A percentile compares a stretch with the other conserved stretches of the same genome.
These are phyloP conservation scores for Ettlia oleoabundans DNA, from an alignment of 139 green algal genomes.

Conservation along the genomic window DNA sequence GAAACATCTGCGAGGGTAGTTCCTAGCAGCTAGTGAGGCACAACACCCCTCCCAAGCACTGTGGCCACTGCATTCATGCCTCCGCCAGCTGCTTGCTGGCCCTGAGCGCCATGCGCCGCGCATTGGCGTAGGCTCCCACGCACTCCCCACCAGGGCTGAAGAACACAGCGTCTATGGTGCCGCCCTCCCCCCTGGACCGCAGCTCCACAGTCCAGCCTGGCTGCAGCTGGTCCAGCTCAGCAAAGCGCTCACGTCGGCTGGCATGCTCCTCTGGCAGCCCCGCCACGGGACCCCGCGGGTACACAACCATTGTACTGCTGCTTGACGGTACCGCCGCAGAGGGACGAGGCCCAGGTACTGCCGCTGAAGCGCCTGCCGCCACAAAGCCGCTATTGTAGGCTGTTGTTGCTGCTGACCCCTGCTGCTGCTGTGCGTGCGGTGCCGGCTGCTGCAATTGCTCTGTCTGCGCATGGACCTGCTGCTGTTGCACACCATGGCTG, in stretches of 20 bases:
- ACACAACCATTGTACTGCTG: slow-evolving; percentile 63
- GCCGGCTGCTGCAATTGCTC: not conserved
- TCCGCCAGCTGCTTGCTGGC: slow-evolving; percentile 46
- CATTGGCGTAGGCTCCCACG: slow-evolving; percentile 76
- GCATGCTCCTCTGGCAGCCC: slow-evolving; percentile 79
- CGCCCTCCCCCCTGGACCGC: slow-evolving; percentile 50
- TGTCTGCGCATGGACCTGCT: slow-evolving; percentile 8
- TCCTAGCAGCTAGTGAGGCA: not conserved
- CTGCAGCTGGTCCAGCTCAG: slow-evolving; percentile 86
- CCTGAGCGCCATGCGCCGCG: slow-evolving; percentile 71
- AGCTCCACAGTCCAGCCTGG: slow-evolving; percentile 87
- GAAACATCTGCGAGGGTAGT: too few species aligned
- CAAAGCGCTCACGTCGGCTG: slow-evolving; percentile 81
- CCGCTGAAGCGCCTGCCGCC: slow-evolving; percentile 6
- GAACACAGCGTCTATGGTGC: slow-evolving; percentile 83
- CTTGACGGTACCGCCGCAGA: too few species aligned
- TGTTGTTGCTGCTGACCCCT: not conserved
- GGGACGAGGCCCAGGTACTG: not conserved
- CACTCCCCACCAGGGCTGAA: slow-evolving; percentile 70
- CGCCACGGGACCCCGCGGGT: slow-evolving; percentile 65
- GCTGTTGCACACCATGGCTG: not conserved
- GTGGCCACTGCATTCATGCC: not conserved
- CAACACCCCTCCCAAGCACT: not conserved
- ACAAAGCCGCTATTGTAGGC: slow-evolving; percentile 29
- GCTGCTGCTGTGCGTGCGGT: slow-evolving; percentile 3